Evolutionary conservation across 2,329 filamentous ascomycete genomes (phyloP).

Genomic region (Cladosporium cucumerinum): DNA sequence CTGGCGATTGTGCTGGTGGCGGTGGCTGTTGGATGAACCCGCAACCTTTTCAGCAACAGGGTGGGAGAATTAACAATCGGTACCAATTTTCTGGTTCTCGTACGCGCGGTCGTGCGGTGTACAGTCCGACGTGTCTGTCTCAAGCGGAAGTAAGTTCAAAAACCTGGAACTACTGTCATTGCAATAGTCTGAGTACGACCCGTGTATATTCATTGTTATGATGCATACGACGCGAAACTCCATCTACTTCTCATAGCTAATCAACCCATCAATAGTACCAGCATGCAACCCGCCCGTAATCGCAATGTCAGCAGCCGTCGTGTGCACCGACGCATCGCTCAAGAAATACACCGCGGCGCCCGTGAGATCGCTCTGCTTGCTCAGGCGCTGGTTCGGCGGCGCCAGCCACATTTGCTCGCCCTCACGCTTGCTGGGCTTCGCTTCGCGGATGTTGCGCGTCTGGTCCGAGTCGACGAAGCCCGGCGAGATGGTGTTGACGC

Average conservation of each 20-base stretch:
- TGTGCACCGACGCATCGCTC: slow-evolving; percentile 42
- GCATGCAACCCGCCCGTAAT: slow-evolving; percentile 29
- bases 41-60: neutral
- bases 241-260: slow-evolving; percentile 10
- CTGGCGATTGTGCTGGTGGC: neutral
- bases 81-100: neutral
- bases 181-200: neutral
- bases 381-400: slow-evolving; percentile 11
- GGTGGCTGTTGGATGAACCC: neutral
- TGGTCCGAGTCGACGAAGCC: slow-evolving; percentile 29
- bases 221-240: neutral
- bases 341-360: slow-evolving; percentile 42
- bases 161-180: neutral
- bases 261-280: slow-evolving; percentile 18
- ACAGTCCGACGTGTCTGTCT: neutral
- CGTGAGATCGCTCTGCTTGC: slow-evolving; percentile 24
- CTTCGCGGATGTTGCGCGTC: slow-evolving; percentile 23
- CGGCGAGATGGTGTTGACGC: slow-evolving; percentile 29
- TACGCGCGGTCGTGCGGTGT: neutral
- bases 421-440: slow-evolving; percentile 6
- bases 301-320: slow-evolving; percentile 39
- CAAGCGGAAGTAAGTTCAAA: neutral
- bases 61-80: neutral
- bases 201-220: neutral
- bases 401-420: slow-evolving; percentile 15